phyloP scores from a whole-genome alignment of 1,139 yeast genomes.

The Debaryomycetaceae sp. region DNA sequence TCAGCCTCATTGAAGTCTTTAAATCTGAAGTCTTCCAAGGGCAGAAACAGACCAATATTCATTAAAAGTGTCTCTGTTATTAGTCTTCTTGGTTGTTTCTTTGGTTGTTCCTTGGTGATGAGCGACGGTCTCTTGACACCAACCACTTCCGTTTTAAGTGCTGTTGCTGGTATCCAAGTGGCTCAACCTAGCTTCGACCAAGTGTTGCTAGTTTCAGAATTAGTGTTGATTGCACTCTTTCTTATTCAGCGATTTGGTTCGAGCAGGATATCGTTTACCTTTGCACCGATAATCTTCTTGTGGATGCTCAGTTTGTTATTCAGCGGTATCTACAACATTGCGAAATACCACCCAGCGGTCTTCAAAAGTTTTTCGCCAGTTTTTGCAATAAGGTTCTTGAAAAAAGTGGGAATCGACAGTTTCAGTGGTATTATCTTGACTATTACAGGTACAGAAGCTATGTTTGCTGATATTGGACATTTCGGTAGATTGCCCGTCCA shows the following conservation, averaged over 20 bases:
- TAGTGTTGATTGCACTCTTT: slow-evolving; percentile 43
- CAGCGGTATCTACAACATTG: slow-evolving; percentile 47
- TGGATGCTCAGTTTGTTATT: slow-evolving; percentile 48
- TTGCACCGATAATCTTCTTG: slow-evolving; percentile 52
- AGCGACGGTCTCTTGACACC: slow-evolving; percentile 63
- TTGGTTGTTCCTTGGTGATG: slow-evolving; percentile 55
- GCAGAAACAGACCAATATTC: slow-evolving; percentile 21
- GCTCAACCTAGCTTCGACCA: slow-evolving; percentile 37
- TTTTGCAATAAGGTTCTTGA: slow-evolving; percentile 45
- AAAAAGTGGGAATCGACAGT: slow-evolving; percentile 38
- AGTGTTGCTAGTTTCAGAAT: slow-evolving; percentile 49
- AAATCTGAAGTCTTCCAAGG: slow-evolving; percentile 11
- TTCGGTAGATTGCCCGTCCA: slow-evolving; percentile 51
- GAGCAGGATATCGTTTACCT: slow-evolving; percentile 34
- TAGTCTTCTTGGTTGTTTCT: slow-evolving; percentile 41
- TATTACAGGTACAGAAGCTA: slow-evolving; percentile 59
- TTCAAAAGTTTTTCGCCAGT: slow-evolving; percentile 49
- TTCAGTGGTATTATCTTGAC: slow-evolving; percentile 53
- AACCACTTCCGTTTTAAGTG: slow-evolving; percentile 57
- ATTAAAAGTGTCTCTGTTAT: slow-evolving; percentile 27
- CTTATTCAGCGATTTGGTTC: slow-evolving; percentile 48
- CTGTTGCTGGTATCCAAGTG: slow-evolving; percentile 47
- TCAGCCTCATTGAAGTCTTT: slow-evolving; percentile 21
- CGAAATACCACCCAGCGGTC: slow-evolving; percentile 38
- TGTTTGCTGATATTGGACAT: slow-evolving; percentile 63